These are phyloP conservation scores for Terfezia claveryi DNA, from an alignment of 495 filamentous ascomycete species.

Conservation along the genomic window DNA sequence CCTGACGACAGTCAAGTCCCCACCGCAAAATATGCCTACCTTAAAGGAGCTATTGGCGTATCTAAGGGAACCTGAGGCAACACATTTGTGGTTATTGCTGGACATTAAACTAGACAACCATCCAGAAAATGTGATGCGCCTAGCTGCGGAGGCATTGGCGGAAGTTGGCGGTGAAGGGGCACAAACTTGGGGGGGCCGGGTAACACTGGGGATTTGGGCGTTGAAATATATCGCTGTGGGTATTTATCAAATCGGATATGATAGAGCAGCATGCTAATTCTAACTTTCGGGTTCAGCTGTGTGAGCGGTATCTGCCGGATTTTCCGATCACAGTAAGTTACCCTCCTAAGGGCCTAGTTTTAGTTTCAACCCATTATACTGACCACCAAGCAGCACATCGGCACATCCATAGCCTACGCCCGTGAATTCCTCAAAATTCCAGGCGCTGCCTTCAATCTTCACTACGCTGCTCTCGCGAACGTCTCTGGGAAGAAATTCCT, in stretches of 20 bases:
- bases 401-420: slow-evolving; percentile 45
- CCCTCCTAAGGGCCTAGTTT: background rate
- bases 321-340: slow-evolving; percentile 33
- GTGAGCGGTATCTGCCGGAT: slow-evolving; percentile 34
- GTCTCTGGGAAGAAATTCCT: slow-evolving; percentile 42
- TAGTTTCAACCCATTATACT: background rate
- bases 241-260: background rate
- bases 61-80: slow-evolving; percentile 27
- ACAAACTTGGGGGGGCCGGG: slow-evolving; percentile 43
- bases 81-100: slow-evolving; percentile 50
- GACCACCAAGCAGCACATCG: slow-evolving; percentile 32
- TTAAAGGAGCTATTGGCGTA: slow-evolving; percentile 56
- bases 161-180: slow-evolving; percentile 23
- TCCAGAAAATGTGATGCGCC: slow-evolving; percentile 41
- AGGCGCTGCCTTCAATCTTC: slow-evolving; percentile 51
- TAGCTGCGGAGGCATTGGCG: slow-evolving; percentile 37
- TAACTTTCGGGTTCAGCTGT: slow-evolving; percentile 4
- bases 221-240: slow-evolving; percentile 15
- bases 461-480: slow-evolving; percentile 40
- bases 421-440: slow-evolving; percentile 40
- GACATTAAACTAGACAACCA: slow-evolving; percentile 80
- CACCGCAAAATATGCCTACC: slow-evolving; percentile 48
- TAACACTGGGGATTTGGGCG: slow-evolving; percentile 64
- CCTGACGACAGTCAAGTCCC: slow-evolving; percentile 41
- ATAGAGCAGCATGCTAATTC: background rate